Conservation (phyloP, 148 eudicot genomes). For the Vaccinium macrocarpon region DNA sequence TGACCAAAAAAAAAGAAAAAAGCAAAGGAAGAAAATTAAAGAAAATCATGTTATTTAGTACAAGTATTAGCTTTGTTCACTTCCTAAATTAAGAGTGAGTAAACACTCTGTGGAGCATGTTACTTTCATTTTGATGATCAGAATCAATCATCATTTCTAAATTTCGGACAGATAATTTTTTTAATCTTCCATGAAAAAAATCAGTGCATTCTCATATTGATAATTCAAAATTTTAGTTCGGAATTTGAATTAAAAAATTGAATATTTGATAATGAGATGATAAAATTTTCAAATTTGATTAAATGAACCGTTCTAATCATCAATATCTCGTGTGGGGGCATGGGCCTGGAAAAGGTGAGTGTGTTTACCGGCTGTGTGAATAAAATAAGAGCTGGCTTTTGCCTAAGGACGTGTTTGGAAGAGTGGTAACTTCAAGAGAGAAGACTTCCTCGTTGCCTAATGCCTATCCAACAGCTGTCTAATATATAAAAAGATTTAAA, state of each 20-base stretch:
- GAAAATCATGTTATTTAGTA: neutral
- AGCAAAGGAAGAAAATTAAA: neutral
- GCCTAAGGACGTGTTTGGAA: conserved; percentile 1
- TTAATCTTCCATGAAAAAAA: neutral
- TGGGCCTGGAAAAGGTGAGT: no score
- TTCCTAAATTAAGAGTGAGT: neutral
- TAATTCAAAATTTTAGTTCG: neutral
- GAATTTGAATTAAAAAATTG: neutral
- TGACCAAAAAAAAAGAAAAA: neutral
- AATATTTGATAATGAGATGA: neutral
- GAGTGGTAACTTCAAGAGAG: conserved; percentile 9
- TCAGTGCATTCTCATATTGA: neutral
- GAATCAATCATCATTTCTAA: neutral
- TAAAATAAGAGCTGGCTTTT: neutral
- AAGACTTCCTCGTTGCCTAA: neutral
- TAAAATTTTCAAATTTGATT: neutral
- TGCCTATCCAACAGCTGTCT: neutral
- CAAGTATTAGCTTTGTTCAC: neutral
- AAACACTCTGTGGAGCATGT: neutral
- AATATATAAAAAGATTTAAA: neutral
- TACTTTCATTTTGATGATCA: neutral
- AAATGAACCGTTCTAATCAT: neutral
- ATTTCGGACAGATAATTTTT: neutral
- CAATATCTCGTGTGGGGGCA: neutral
- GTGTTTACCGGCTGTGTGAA: no score